phyloP scores from a whole-genome alignment of 225 moss, liverwort and hornwort species.

The Marchantia polymorpha region DNA sequence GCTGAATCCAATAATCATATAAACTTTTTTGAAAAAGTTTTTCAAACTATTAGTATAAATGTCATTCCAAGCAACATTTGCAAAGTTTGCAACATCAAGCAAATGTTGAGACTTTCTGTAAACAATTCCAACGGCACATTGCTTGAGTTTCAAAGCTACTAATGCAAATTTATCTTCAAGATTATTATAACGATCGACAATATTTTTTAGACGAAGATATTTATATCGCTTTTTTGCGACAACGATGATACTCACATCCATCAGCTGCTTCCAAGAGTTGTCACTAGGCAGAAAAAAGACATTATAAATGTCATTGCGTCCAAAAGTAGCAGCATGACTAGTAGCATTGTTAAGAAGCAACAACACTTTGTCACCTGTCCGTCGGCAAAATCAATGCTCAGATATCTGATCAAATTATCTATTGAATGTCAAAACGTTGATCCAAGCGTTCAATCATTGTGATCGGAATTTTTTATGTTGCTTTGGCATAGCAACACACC shows the following conservation, averaged over 20 bases:
- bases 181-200: neutral
- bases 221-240: neutral
- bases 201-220: neutral
- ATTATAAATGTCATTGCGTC: neutral
- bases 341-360: neutral
- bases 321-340: neutral
- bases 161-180: neutral
- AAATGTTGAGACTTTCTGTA: neutral
- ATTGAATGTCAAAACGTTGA: no score
- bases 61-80: neutral
- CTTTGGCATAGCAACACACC: no score
- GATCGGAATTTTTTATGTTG: no score
- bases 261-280: neutral
- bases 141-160: neutral
- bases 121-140: neutral
- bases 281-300: neutral
- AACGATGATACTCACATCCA: neutral
- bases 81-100: neutral
- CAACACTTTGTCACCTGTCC: no score
- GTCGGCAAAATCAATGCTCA: no score
- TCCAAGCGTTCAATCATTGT: no score
- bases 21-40: no score
- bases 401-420: no score
- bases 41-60: neutral
- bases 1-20: neutral